Percentiles rank a stretch among this genome's conserved stretches.
These are phyloP conservation scores for Nakazawaea sp. DNA, from an alignment of 805 yeast species.

Conservation along the genomic window DNA sequence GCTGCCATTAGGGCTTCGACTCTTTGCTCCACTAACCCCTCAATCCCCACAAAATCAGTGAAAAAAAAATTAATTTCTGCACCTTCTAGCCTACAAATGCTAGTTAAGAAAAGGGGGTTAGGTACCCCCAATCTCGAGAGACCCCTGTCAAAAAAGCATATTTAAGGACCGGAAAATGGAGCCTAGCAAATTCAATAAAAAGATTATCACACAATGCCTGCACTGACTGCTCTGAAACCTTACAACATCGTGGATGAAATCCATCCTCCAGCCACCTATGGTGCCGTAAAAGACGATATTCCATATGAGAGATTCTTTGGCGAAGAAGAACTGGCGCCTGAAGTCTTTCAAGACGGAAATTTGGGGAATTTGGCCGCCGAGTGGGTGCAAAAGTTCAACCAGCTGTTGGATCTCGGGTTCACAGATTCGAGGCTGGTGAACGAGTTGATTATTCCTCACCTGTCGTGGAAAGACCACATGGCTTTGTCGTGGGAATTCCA, in stretches of 20 bases:
- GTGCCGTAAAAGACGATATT: slow-evolving; percentile 13
- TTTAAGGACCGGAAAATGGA: no score
- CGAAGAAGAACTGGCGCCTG: slow-evolving; percentile 8
- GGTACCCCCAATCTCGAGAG: no score
- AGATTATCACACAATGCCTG: slow-evolving; percentile 11
- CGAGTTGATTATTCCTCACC: slow-evolving; percentile 21
- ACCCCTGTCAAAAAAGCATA: no score
- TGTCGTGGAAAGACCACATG: slow-evolving; percentile 31
- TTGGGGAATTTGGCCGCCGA: slow-evolving; percentile 4
- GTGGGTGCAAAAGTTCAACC: slow-evolving; percentile 14
- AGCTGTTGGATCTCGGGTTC: background rate
- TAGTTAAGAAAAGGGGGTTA: no score
- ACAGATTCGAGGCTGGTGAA: slow-evolving; percentile 12
- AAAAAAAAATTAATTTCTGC: no score
- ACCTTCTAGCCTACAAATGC: no score
- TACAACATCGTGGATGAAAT: slow-evolving; percentile 15
- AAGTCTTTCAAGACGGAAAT: slow-evolving; percentile 5
- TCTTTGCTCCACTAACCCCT: no score
- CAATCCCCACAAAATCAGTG: no score
- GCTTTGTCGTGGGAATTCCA: slow-evolving; percentile 26
- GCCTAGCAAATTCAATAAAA: no score
- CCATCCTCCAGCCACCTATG: slow-evolving; percentile 14
- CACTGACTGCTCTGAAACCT: slow-evolving; percentile 2
- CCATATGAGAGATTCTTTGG: slow-evolving; percentile 13
- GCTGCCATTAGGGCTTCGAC: no score